A percentile compares a stretch with the other conserved stretches of the same genome.
Conservation (phyloP, 139 green algal species). For the Closterium sp. region DNA sequence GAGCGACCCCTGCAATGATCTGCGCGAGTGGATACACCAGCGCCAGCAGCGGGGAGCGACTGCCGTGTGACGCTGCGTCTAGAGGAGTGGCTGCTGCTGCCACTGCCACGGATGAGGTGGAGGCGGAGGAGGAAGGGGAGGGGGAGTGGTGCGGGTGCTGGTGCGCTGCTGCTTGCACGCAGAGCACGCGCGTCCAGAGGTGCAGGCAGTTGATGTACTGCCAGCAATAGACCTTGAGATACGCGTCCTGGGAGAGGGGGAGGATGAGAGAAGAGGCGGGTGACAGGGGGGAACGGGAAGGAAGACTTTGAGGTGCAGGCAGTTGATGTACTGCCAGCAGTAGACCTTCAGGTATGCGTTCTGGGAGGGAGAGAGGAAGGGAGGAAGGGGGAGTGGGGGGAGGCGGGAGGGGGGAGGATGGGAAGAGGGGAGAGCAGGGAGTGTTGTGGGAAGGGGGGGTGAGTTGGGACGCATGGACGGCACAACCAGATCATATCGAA, state of each 20-base stretch:
- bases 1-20: conserved; percentile 62
- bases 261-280: not conserved
- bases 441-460: not conserved
- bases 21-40: conserved; percentile 83
- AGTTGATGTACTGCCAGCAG: conserved; percentile 87
- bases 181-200: conserved; percentile 77
- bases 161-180: conserved; percentile 31
- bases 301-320: conserved; percentile 69
- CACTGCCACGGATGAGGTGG: not conserved
- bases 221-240: conserved; percentile 86
- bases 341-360: conserved; percentile 85
- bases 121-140: not conserved
- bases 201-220: conserved; percentile 87
- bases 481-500: no score
- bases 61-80: not conserved
- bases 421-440: no score
- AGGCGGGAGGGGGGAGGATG: no score
- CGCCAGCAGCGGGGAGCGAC: conserved; percentile 58
- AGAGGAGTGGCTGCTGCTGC: not conserved
- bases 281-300: no score
- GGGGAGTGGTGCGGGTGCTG: not conserved
- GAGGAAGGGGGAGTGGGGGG: no score
- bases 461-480: no score
- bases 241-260: conserved; percentile 61
- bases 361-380: not conserved